These are phyloP conservation scores for Astraeus odoratus DNA, from an alignment of 768 basidiomycete genomes.

Conservation along the genomic window DNA sequence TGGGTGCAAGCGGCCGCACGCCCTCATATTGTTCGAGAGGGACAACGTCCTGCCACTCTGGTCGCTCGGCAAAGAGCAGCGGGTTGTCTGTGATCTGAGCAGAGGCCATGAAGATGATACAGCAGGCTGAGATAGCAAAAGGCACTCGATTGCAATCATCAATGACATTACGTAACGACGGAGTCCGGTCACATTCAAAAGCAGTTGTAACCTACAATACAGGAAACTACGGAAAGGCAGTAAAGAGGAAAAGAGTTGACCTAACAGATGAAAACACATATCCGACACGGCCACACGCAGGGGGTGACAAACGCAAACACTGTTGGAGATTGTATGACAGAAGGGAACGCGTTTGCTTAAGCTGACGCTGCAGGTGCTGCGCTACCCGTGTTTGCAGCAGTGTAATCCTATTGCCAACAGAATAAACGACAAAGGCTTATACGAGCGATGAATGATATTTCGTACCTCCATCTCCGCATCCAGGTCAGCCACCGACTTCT, in stretches of 20 bases:
- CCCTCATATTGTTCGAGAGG: conserved; percentile 81
- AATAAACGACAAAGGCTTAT: conserved; percentile 1
- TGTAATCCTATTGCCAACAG: conserved; percentile 49
- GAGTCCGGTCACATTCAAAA: conserved; percentile 5
- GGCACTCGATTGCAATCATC: too few species aligned
- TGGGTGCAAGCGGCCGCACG: conserved; percentile 76
- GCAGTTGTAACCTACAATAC: conserved; percentile 1
- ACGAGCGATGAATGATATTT: background rate
- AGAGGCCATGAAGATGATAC: too few species aligned
- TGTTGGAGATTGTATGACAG: background rate
- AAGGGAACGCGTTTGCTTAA: conserved; percentile 8
- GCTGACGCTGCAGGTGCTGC: conserved; percentile 43
- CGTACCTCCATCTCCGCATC: conserved; percentile 98
- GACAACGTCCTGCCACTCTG: conserved; percentile 74
- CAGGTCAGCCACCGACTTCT: conserved; percentile 82
- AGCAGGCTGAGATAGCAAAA: too few species aligned
- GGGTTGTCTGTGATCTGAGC: conserved; percentile 11
- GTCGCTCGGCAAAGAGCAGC: conserved; percentile 48
- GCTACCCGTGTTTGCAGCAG: conserved; percentile 39
- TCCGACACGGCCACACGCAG: conserved; percentile 8
- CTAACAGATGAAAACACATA: conserved; percentile 15
- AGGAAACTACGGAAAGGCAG: conserved; percentile 12
- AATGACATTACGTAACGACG: too few species aligned
- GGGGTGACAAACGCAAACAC: conserved; percentile 3
- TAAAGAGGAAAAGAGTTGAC: conserved; percentile 12